phyloP scores from a whole-genome alignment of 805 yeast species.

The Ogataea siamensis region DNA sequence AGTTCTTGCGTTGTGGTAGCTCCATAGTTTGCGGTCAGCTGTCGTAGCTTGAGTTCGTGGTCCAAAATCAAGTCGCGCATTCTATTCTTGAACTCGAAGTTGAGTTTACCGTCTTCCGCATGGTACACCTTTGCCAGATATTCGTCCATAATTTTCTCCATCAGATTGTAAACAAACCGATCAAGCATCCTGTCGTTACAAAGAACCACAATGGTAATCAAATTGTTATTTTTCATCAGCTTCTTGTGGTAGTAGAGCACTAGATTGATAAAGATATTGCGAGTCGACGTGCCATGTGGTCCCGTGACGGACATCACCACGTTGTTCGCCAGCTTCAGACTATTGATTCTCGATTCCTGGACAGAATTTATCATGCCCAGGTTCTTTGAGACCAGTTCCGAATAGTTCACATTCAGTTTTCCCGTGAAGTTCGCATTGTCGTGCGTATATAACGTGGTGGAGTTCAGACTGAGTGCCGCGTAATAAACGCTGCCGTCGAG shows the following conservation, averaged over 20 bases:
- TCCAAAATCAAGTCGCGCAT: conserved; percentile 55
- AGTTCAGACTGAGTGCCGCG: conserved; percentile 40
- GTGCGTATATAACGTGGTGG: conserved; percentile 58
- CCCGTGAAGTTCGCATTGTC: conserved; percentile 47
- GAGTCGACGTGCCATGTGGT: conserved; percentile 34
- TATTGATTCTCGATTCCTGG: conserved; percentile 33
- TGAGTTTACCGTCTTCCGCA: conserved; percentile 24
- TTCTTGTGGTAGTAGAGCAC: conserved; percentile 50
- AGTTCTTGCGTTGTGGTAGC: conserved; percentile 48
- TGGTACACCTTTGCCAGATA: conserved; percentile 33
- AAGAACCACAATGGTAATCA: conserved; percentile 50
- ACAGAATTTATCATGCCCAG: conserved; percentile 53
- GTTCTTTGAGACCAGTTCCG: conserved; percentile 53
- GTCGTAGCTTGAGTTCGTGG: conserved; percentile 48
- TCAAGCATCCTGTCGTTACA: conserved; percentile 44
- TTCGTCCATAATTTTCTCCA: conserved; percentile 50
- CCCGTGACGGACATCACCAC: conserved; percentile 18
- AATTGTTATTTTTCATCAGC: conserved; percentile 41
- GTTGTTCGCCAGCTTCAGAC: conserved; percentile 23
- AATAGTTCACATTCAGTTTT: conserved; percentile 45
- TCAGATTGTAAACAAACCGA: conserved; percentile 44
- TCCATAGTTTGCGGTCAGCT: conserved; percentile 35
- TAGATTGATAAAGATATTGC: conserved; percentile 26
- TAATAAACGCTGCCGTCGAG: conserved; percentile 24
- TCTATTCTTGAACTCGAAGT: conserved; percentile 49